phyloP scores from a whole-genome alignment of 164 flowering plant species.

The Brasenia schreberi region DNA sequence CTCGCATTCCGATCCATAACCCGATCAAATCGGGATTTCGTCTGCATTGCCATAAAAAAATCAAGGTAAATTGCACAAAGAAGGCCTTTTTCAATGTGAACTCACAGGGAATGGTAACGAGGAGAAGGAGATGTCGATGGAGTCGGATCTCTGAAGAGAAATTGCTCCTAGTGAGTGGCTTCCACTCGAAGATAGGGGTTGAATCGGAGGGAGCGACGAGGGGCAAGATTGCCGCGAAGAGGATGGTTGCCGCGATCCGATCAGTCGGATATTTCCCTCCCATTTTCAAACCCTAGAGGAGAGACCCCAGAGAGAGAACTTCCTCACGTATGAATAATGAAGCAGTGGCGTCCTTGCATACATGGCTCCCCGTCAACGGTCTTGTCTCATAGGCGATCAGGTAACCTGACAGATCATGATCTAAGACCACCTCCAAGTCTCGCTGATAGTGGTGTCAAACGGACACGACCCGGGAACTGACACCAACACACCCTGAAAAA shows the following conservation, averaged over 20 bases:
- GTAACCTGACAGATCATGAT: too few species aligned
- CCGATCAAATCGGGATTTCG: not conserved
- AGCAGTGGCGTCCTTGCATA: too few species aligned
- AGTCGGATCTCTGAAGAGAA: conserved; percentile 43
- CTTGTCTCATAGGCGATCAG: too few species aligned
- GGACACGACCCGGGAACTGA: too few species aligned
- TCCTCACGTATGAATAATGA: too few species aligned
- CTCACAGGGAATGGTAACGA: conserved; percentile 60
- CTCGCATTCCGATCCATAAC: not conserved
- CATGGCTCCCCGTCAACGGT: too few species aligned
- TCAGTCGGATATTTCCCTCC: not conserved
- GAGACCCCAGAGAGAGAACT: too few species aligned
- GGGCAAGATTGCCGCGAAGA: not conserved
- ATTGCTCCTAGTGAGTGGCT: conserved; percentile 34
- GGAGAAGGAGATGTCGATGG: conserved; percentile 31
- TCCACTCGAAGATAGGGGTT: conserved; percentile 19
- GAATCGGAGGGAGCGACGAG: not conserved
- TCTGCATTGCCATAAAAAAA: not conserved
- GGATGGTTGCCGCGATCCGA: not conserved
- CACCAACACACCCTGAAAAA: too few species aligned
- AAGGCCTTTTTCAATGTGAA: not conserved
- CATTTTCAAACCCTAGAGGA: not conserved
- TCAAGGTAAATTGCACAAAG: not conserved
- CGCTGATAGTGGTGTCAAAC: too few species aligned
- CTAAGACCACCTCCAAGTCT: too few species aligned